Evolutionary conservation across 805 yeast genomes (phyloP).

Genomic region (Ogataea glucozyma): DNA sequence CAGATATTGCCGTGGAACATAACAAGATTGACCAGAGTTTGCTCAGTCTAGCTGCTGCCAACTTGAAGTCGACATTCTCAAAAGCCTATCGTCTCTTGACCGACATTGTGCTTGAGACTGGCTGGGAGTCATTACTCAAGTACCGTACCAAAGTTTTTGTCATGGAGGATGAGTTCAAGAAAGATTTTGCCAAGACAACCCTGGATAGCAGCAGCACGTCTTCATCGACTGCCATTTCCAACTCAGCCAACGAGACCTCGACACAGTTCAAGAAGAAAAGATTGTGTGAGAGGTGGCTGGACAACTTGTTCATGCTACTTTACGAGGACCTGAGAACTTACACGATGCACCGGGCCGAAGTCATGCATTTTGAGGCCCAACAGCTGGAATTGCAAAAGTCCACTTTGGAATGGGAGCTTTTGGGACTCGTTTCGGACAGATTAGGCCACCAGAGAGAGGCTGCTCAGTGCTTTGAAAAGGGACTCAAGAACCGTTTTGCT

Average conservation of each 20-base stretch:
- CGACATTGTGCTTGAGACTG: conserved; percentile 62
- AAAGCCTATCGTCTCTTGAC: conserved; percentile 62
- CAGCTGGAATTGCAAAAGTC: conserved; percentile 75
- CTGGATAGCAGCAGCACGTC: conserved; percentile 16
- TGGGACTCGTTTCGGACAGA: conserved; percentile 84
- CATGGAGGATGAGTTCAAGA: conserved; percentile 64
- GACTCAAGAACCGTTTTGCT: conserved; percentile 73
- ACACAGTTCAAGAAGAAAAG: conserved; percentile 60
- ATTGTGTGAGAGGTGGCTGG: conserved; percentile 74
- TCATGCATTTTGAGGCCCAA: conserved; percentile 84
- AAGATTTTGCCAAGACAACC: conserved; percentile 25
- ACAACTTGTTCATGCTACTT: conserved; percentile 64
- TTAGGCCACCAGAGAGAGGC: conserved; percentile 88
- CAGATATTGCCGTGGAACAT: conserved; percentile 66
- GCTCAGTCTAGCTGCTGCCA: conserved; percentile 66
- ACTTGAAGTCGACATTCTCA: conserved; percentile 58
- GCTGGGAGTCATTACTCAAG: conserved; percentile 69
- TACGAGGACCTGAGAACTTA: conserved; percentile 78
- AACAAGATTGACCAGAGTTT: conserved; percentile 62
- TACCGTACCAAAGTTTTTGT: conserved; percentile 65
- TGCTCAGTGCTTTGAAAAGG: conserved; percentile 74
- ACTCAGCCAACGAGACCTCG: too few species aligned
- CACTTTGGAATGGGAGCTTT: conserved; percentile 88
- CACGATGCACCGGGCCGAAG: conserved; percentile 92
- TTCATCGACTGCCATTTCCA: conserved; percentile 1